Base-by-base conservation (phyloP, 1,139 yeast species). In the Maudiozyma humilis region DNA sequence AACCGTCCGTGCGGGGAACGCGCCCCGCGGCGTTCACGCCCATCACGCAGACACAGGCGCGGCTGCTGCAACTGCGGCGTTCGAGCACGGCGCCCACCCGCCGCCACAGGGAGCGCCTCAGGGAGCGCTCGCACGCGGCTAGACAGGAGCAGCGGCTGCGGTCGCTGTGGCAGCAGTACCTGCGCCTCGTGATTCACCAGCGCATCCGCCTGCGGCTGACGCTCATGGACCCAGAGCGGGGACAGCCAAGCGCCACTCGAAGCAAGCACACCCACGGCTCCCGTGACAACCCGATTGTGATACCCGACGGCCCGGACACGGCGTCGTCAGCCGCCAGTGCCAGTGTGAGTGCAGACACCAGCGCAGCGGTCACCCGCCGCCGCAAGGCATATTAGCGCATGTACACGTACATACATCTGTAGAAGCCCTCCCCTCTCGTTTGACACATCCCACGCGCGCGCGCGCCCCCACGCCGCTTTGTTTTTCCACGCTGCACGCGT, bases 81-180 rank as follows among this genome's bases (percentile, higher is more conserved):
- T 27, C 40, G 18, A 27, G 29, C 27, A 23, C 27, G 27, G 27
- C 8, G 8, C 27, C 27, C 27, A 6, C 27, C 8, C 27, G 27
- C 8, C 27, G 27, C 6, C 27, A 23, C 27, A 23, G 27, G 27
- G 8, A 23, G 27, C 6, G 27, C 27, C 6, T 10, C 27, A 23
- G 27, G 27, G 27, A 6, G 27, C 6, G 27, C 10, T 6, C 27
- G 27, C 8, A 6, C 8, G 27, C 27, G 27, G 27, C 27, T 6
- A 23, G 6, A 23, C 27, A 23, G 27, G 27, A 23, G 14, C 25
- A 18, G 12, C 40, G 30, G 29, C 18, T 36, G 14, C 25, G 18
- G 17, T 17, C 23, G 10, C 32, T 36, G 30, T 36, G 40, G 40
- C n/a, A 17, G 30, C 40, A 36, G 19, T 36, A 36, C 19, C 17